Conservation (phyloP, 1,139 yeast genomes). For the Scheffersomyces segobiensis region DNA sequence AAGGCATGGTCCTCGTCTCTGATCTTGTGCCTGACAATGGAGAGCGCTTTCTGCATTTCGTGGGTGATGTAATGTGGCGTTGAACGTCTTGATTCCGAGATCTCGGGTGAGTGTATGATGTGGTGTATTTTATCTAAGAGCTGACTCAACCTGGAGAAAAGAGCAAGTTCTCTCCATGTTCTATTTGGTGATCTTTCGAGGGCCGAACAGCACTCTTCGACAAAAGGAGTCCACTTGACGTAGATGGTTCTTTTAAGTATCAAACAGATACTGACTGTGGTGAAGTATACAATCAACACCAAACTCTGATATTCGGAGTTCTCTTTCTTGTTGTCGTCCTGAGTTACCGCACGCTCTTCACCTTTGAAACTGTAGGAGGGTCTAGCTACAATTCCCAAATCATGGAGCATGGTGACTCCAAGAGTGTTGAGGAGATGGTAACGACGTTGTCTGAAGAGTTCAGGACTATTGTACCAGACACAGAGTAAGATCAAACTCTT, state of each 20-base stretch:
- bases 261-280: slow-evolving; percentile 53
- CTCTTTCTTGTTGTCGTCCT: slow-evolving; percentile 2
- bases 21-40: slow-evolving; percentile 36
- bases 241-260: slow-evolving; percentile 53
- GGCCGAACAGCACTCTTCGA: slow-evolving; percentile 59
- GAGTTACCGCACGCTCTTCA: slow-evolving; percentile 30
- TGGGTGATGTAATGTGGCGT: slow-evolving; percentile 33
- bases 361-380: slow-evolving; percentile 37
- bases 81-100: slow-evolving; percentile 21
- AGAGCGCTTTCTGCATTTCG: slow-evolving; percentile 46
- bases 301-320: slow-evolving; percentile 43
- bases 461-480: slow-evolving; percentile 84
- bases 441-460: slow-evolving; percentile 74
- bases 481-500: slow-evolving; percentile 62
- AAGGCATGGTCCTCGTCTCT: slow-evolving; percentile 39
- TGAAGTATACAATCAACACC: slow-evolving; percentile 48
- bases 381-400: slow-evolving; percentile 67
- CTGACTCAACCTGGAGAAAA: slow-evolving; percentile 60
- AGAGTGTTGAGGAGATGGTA: slow-evolving; percentile 68
- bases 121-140: slow-evolving; percentile 64
- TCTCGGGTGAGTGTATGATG: slow-evolving; percentile 43
- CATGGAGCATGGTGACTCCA: slow-evolving; percentile 71
- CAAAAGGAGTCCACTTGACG: slow-evolving; percentile 59
- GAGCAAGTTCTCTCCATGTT: slow-evolving; percentile 46
- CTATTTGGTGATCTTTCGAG: slow-evolving; percentile 40